Conservation (phyloP, 225 moss, liverwort and hornwort species). For the Sphagnum tenellum region DNA sequence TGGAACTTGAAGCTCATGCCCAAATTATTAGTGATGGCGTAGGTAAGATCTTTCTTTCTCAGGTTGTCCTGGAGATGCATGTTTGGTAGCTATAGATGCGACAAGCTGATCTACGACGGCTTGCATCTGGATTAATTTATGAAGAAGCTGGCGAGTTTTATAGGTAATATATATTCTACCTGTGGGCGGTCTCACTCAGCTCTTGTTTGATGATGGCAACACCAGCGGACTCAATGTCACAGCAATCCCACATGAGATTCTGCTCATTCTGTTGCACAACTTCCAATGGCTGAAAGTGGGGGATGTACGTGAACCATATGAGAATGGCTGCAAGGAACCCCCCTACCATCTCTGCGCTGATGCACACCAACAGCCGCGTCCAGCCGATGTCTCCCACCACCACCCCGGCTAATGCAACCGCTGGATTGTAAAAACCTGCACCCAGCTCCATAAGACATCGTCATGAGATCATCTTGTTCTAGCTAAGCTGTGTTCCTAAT, state of each 20-base stretch:
- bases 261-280: conserved; percentile 18
- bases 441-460: too few relatives aligned
- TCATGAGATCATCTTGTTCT: too few relatives aligned
- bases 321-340: conserved; percentile 25
- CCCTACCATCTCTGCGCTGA: conserved; percentile 36
- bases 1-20: too few relatives aligned
- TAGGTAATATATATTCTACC: conserved; percentile 8
- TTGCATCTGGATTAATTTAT: too few relatives aligned
- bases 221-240: conserved; percentile 33
- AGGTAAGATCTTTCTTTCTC: too few relatives aligned
- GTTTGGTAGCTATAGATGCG: too few relatives aligned
- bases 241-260: conserved; percentile 21
- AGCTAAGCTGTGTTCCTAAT: too few relatives aligned
- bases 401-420: conserved; percentile 29
- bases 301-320: conserved; percentile 37
- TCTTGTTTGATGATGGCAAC: conserved; percentile 53
- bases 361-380: conserved; percentile 12
- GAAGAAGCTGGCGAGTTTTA: too few relatives aligned
- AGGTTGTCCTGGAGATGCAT: too few relatives aligned
- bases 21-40: too few relatives aligned
- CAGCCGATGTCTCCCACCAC: conserved; percentile 30
- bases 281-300: conserved; percentile 41
- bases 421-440: conserved; percentile 37
- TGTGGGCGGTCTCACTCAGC: conserved; percentile 29
- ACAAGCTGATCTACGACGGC: too few relatives aligned